Conservation (phyloP, 495 filamentous ascomycete genomes). For the Aspergillus sclerotiicarbonarius region DNA sequence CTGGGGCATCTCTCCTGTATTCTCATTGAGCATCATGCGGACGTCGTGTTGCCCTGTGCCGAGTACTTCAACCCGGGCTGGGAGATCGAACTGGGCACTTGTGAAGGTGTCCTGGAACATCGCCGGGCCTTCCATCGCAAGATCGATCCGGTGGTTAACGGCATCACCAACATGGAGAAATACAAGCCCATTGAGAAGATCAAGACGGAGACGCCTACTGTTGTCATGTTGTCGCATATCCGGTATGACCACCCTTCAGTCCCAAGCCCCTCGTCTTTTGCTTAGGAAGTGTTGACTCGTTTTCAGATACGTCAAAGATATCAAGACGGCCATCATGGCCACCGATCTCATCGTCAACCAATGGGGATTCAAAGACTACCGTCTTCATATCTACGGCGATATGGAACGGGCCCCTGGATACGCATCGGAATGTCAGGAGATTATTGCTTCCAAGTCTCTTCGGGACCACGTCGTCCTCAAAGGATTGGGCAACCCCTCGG, state of each 20-base stretch:
- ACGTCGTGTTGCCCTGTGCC: conserved; percentile 62
- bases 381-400: conserved; percentile 60
- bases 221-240: conserved; percentile 62
- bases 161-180: conserved; percentile 61
- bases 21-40: conserved; percentile 58
- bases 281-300: no score
- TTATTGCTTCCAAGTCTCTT: conserved; percentile 58
- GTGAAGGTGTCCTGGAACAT: conserved; percentile 54
- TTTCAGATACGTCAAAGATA: conserved; percentile 49
- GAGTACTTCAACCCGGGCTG: conserved; percentile 68
- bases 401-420: conserved; percentile 57
- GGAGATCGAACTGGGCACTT: conserved; percentile 63
- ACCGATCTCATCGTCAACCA: conserved; percentile 63
- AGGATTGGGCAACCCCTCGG: conserved; percentile 50
- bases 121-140: conserved; percentile 56
- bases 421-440: conserved; percentile 57
- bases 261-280: background rate
- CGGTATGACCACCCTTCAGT: conserved; percentile 38
- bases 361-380: conserved; percentile 61
- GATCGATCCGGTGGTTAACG: conserved; percentile 66
- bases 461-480: conserved; percentile 50
- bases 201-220: conserved; percentile 53
- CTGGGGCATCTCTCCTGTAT: conserved; percentile 38
- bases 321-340: conserved; percentile 61
- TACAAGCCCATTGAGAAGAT: conserved; percentile 58